Evolutionary conservation across 2,329 filamentous ascomycete genomes (phyloP).

Genomic region (Beauveria brongniartii): DNA sequence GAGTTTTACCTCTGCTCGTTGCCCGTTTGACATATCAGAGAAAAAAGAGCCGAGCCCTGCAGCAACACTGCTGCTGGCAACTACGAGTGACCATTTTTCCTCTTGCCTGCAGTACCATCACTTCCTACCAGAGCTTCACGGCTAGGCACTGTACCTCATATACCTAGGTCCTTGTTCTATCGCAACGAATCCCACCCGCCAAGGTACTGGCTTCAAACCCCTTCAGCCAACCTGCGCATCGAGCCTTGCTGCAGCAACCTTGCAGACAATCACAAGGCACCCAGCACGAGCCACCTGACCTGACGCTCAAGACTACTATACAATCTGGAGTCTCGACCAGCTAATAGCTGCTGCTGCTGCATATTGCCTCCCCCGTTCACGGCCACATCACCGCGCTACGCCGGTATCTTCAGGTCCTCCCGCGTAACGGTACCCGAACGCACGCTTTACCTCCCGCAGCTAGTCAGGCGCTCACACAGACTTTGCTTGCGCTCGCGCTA

Average conservation of each 20-base stretch:
- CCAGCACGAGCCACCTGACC: not conserved
- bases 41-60: not conserved
- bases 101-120: not conserved
- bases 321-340: not conserved
- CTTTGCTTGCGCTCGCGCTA: not conserved
- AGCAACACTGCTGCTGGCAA: not conserved
- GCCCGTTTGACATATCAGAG: not conserved
- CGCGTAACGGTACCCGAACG: slow-evolving; percentile 3
- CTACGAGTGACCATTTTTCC: not conserved
- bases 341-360: not conserved
- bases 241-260: not conserved
- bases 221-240: not conserved
- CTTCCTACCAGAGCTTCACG: not conserved
- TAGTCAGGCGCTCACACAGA: not conserved
- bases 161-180: not conserved
- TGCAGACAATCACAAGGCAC: not conserved
- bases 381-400: not conserved
- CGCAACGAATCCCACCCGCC: not conserved
- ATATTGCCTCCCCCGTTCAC: not conserved
- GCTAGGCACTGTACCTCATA: not conserved
- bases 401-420: not conserved
- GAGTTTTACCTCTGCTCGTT: not conserved
- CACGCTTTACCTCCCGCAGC: not conserved
- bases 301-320: not conserved
- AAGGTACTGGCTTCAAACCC: not conserved